A percentile compares a stretch with the other conserved stretches of the same genome.
Conservation (phyloP, 208 protist genomes). For the Acanthamoeba triangularis region DNA sequence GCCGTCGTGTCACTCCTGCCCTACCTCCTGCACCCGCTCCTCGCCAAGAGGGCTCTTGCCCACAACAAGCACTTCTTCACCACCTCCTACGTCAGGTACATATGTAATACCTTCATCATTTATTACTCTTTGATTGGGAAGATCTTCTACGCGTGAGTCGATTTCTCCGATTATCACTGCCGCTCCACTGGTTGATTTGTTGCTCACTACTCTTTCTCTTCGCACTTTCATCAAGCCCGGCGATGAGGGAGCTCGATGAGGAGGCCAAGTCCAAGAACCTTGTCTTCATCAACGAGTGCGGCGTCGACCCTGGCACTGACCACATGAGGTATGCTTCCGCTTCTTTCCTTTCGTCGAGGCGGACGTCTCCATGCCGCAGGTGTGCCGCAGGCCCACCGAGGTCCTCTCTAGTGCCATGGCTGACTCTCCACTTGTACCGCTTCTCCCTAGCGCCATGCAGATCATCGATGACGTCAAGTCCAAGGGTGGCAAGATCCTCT, state of each 20-base stretch:
- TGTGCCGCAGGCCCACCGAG: too few relatives aligned
- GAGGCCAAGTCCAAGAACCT: conserved; percentile 84
- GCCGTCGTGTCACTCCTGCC: conserved; percentile 89
- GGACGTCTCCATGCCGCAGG: too few relatives aligned
- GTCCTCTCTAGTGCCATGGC: too few relatives aligned
- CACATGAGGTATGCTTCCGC: conserved; percentile 85
- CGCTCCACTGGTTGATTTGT: neutral
- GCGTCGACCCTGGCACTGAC: conserved; percentile 93
- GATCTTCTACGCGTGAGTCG: too few relatives aligned
- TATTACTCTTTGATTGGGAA: too few relatives aligned
- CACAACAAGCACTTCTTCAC: conserved; percentile 90
- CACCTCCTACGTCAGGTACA: conserved; percentile 87
- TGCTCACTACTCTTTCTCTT: neutral
- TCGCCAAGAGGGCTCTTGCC: conserved; percentile 89
- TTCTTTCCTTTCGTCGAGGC: conserved; percentile 70
- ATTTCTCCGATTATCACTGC: neutral
- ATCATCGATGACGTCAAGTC: conserved; percentile 88
- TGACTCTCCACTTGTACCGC: neutral
- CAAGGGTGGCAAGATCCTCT: conserved; percentile 85
- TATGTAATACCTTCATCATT: neutral
- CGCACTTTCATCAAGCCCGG: conserved; percentile 53
- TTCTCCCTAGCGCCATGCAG: conserved; percentile 51
- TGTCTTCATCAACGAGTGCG: conserved; percentile 91
- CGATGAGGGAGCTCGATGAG: conserved; percentile 81
- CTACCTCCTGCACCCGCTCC: conserved; percentile 77